These are phyloP conservation scores for Rugonectria rugulosa DNA, from an alignment of 2,329 filamentous ascomycete genomes.

Conservation along the genomic window DNA sequence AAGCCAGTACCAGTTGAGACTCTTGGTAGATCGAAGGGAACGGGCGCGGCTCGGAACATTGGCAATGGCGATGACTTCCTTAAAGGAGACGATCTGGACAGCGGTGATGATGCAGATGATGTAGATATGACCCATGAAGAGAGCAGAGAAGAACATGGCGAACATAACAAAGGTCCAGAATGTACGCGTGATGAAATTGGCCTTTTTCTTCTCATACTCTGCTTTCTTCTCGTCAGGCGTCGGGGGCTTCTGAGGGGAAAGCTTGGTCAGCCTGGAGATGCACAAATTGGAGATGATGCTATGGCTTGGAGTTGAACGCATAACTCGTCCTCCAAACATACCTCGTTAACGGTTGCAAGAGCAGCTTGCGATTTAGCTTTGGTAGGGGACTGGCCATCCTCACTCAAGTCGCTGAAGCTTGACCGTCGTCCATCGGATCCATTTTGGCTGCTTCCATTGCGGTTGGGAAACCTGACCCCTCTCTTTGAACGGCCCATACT, in stretches of 20 bases:
- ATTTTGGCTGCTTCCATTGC: slow-evolving; percentile 44
- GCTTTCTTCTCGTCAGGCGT: slow-evolving; percentile 51
- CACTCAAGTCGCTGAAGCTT: slow-evolving; percentile 76
- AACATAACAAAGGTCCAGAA: slow-evolving; percentile 99
- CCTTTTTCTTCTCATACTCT: slow-evolving; percentile 98
- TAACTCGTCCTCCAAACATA: slow-evolving; percentile 26
- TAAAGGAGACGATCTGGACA: slow-evolving; percentile 96
- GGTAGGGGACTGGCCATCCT: slow-evolving; percentile 51
- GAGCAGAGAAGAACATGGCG: slow-evolving; percentile 84
- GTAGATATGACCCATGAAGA: slow-evolving; percentile 98
- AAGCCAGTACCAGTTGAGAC: slow-evolving; percentile 98
- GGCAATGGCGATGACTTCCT: slow-evolving; percentile 97
- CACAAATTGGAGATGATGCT: background rate
- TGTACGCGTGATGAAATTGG: slow-evolving; percentile 94
- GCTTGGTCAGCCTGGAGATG: slow-evolving; percentile 29
- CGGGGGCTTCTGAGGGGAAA: slow-evolving; percentile 49
- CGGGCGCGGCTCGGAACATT: slow-evolving; percentile 92
- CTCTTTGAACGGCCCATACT: slow-evolving; percentile 52
- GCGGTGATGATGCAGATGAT: slow-evolving; percentile 92
- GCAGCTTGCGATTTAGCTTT: slow-evolving; percentile 39
- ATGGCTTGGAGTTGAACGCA: background rate
- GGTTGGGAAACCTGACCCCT: slow-evolving; percentile 64
- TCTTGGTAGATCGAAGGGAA: slow-evolving; percentile 92
- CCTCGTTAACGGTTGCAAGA: slow-evolving; percentile 47
- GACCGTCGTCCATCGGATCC: slow-evolving; percentile 65